Base-by-base conservation (phyloP, 176 grass and related monocot genomes). In the Eragrostis nindensis region DNA sequence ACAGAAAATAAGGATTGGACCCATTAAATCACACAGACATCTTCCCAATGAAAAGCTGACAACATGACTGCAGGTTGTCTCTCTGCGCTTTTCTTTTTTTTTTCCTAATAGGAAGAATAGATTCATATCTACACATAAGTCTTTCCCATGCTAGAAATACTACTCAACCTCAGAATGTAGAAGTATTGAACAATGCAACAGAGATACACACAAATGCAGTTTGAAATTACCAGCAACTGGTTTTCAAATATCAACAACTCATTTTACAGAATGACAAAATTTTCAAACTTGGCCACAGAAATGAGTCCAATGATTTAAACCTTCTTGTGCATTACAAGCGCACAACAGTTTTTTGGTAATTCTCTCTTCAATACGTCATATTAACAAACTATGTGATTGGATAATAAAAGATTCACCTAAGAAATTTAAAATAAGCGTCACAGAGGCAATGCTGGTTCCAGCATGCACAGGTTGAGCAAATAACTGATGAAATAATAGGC, bases 161-260 rank as follows among this genome's bases (percentile, higher is more conserved):
- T 39, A 32, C 55, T 3, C 12, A 66, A n/a, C 16, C 8, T 25
- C 76, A 57, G 18, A 53, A 43, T 56, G 27, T 46, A 5, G 57
- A 79, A 72, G 70, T 7, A 86, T 63, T 43, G 22, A 54, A 63
- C 43, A 78, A 47, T 71, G 30, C 48, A 74, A 25, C 26, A 69
- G 16, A 48, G 42, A 77, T 2, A 47, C 43, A 61, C 14, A 49
- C 45, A 60, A 76, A 45, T 32, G 42, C n/a, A 24, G 21, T 11
- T 38, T 41, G 50, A 21, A 38, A 6, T 40, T 46, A 26, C 48
- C 3, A 61, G 7, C 18, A 75, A 75, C 50, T 80, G 40, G 11
- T 36, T 61, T 74, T 75, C 41, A 39, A 68, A 86, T 56, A 46
- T 42, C 21, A 75, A 49, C 49, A 68, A 30, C 7, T 49, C 18